These are phyloP conservation scores for Fraxinus cuspidata DNA, from an alignment of 257 asterid species.

Conservation along the genomic window DNA sequence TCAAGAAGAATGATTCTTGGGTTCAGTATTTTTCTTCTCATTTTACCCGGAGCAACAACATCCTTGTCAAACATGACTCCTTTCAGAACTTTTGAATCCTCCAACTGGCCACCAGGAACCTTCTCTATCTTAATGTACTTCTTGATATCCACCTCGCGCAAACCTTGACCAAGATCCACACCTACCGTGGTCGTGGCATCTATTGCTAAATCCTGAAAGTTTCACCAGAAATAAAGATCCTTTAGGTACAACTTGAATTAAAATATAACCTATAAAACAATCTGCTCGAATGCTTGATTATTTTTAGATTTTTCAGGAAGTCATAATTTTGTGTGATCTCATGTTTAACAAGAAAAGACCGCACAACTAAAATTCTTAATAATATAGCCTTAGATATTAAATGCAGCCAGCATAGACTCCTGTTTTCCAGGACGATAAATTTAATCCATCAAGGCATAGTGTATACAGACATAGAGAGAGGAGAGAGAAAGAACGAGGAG, in stretches of 20 bases:
- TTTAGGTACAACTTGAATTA: background rate
- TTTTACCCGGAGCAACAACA: constrained; percentile 96
- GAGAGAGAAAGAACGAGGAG: background rate
- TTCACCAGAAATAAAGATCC: constrained; percentile 14
- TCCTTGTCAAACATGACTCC: constrained; percentile 97
- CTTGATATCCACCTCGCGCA: constrained; percentile 93
- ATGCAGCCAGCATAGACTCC: background rate
- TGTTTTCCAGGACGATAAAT: background rate
- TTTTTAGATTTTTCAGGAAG: background rate
- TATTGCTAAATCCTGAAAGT: constrained; percentile 79
- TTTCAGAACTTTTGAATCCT: constrained; percentile 78
- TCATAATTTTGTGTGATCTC: background rate
- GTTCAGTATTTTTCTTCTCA: constrained; percentile 78
- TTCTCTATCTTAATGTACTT: constrained; percentile 94
- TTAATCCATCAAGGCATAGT: background rate
- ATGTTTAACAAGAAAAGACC: background rate
- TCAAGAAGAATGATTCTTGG: constrained; percentile 95
- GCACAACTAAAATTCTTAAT: background rate
- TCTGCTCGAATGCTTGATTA: background rate
- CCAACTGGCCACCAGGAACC: constrained; percentile 97
- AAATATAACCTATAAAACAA: background rate
- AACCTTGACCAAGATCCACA: constrained; percentile 89
- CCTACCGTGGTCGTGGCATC: constrained; percentile 88
- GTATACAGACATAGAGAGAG: background rate
- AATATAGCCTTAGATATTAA: background rate